phyloP scores from a whole-genome alignment of 2,329 filamentous ascomycete species.

The Fusarium subtropicale region DNA sequence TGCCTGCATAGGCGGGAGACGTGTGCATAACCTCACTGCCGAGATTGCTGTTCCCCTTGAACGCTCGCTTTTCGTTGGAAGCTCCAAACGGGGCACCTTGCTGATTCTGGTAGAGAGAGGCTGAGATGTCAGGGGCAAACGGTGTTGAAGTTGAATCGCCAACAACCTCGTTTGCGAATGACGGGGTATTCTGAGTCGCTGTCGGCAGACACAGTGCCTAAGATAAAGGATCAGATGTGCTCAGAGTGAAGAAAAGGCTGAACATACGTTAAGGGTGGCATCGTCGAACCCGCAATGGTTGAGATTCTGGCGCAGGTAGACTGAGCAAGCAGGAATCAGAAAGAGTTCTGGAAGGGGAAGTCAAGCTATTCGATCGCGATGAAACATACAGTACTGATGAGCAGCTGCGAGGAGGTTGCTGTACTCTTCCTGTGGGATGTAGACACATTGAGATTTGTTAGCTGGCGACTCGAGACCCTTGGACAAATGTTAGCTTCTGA shows the following conservation, averaged over 20 bases:
- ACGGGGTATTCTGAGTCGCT: neutral
- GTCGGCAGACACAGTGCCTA: slow-evolving; percentile 28
- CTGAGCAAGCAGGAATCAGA: slow-evolving; percentile 28
- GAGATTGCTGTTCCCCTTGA: neutral
- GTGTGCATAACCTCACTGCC: neutral
- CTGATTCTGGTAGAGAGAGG: slow-evolving; percentile 1
- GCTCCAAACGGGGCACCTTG: neutral
- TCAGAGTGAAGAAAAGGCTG: neutral
- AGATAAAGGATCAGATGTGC: slow-evolving; percentile 4
- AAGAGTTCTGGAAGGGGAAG: neutral
- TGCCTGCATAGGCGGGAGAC: neutral
- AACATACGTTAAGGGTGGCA: slow-evolving; percentile 59
- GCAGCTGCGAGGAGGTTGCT: slow-evolving; percentile 64
- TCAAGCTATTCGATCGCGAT: neutral
- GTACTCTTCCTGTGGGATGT: slow-evolving; percentile 71
- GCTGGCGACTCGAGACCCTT: slow-evolving; percentile 10
- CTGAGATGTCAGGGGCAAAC: neutral
- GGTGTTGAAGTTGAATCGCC: neutral
- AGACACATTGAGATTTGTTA: slow-evolving; percentile 54
- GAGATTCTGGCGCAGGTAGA: slow-evolving; percentile 56
- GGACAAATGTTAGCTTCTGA: slow-evolving; percentile 6
- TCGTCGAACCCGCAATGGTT: slow-evolving; percentile 61
- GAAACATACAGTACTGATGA: slow-evolving; percentile 65
- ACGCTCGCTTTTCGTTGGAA: neutral
- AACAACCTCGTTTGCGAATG: neutral